Evolutionary conservation across 129 eudicot genomes (phyloP).

Genomic region (Lonicera japonica): DNA sequence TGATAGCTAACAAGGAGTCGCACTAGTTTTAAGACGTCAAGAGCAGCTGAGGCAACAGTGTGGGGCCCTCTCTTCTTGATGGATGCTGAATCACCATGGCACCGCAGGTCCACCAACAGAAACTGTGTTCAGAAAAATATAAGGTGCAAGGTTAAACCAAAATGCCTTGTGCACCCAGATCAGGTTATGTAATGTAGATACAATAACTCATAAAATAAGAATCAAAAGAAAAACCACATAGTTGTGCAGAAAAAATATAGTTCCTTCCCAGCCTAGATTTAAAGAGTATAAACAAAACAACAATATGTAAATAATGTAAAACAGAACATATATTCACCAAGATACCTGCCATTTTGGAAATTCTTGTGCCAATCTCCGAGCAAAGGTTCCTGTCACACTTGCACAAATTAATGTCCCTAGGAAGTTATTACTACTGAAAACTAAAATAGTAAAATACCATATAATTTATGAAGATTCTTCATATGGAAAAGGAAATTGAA

Average conservation of each 20-base stretch:
- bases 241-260: neutral
- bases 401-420: neutral
- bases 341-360: constrained; percentile 94
- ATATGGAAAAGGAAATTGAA: too few relatives aligned
- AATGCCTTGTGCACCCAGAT: neutral
- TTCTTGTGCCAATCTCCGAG: constrained; percentile 82
- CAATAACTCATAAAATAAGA: neutral
- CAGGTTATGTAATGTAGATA: neutral
- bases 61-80: constrained; percentile 63
- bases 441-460: neutral
- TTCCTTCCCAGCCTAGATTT: neutral
- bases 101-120: constrained; percentile 88
- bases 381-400: constrained; percentile 66
- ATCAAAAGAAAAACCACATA: neutral
- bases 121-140: constrained; percentile 42
- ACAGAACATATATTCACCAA: constrained; percentile 7
- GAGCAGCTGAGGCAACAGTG: constrained; percentile 81
- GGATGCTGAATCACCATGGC: constrained; percentile 94
- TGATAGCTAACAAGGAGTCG: constrained; percentile 19
- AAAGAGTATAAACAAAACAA: neutral
- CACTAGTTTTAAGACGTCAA: constrained; percentile 89
- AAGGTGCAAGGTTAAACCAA: constrained; percentile 7
- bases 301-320: neutral
- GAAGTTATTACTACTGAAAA: constrained; percentile 2
- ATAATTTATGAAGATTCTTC: neutral